Conservation (phyloP, 202 grass and related monocot genomes). For the Carex sylvatica region DNA sequence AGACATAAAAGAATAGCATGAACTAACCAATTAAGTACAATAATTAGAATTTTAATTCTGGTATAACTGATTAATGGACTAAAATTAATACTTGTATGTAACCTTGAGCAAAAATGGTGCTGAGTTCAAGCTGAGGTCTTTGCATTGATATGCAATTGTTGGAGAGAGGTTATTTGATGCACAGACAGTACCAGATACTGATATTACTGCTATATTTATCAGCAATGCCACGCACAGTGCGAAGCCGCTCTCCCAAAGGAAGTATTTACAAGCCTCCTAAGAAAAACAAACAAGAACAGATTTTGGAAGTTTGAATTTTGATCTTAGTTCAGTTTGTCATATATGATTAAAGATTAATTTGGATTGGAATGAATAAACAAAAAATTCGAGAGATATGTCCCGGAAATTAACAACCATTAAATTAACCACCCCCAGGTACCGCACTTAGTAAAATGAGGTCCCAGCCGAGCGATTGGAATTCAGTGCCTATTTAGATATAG, state of each 20-base stretch:
- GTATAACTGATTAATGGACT: not conserved
- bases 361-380: not conserved
- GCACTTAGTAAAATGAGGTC: no score
- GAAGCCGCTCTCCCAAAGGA: slow-evolving; percentile 61
- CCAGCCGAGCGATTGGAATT: no score
- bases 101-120: slow-evolving; percentile 71
- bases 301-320: not conserved
- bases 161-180: slow-evolving; percentile 33
- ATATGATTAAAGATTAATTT: not conserved
- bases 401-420: no score
- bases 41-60: not conserved
- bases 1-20: not conserved
- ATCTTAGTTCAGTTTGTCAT: not conserved
- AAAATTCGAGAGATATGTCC: no score
- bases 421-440: no score
- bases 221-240: slow-evolving; percentile 68
- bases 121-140: slow-evolving; percentile 63
- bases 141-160: slow-evolving; percentile 31
- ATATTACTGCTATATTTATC: slow-evolving; percentile 68
- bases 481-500: no score
- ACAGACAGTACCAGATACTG: slow-evolving; percentile 58
- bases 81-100: not conserved
- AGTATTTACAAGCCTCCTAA: slow-evolving; percentile 70
- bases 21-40: not conserved
- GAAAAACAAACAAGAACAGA: not conserved